Percentiles rank a stretch among this genome's conserved stretches.
phyloP scores from a whole-genome alignment of 495 filamentous ascomycete genomes.

The Ascobolus immersus region DNA sequence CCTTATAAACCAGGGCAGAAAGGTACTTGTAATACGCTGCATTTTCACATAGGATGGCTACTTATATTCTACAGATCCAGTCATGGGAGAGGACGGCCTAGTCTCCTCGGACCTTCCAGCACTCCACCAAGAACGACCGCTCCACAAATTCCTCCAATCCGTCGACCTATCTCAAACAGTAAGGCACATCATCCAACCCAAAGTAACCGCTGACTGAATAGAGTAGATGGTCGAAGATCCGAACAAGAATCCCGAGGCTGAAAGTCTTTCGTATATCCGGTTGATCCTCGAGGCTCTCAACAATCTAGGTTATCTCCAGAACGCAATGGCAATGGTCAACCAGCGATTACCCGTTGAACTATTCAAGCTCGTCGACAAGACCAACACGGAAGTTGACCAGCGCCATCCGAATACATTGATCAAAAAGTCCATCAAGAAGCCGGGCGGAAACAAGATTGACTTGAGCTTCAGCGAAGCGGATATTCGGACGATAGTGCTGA shows the following conservation, averaged over 20 bases:
- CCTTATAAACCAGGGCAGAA: slow-evolving; percentile 22
- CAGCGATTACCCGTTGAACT: slow-evolving; percentile 84
- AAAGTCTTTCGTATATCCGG: slow-evolving; percentile 79
- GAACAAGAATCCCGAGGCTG: slow-evolving; percentile 76
- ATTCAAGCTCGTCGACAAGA: slow-evolving; percentile 80
- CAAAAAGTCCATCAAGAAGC: slow-evolving; percentile 2
- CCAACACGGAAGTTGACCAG: slow-evolving; percentile 75
- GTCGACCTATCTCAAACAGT: slow-evolving; percentile 37
- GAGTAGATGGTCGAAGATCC: slow-evolving; percentile 50
- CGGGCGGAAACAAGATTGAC: slow-evolving; percentile 31
- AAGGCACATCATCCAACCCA: slow-evolving; percentile 1
- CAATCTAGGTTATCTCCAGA: slow-evolving; percentile 59
- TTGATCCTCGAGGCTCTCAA: slow-evolving; percentile 72
- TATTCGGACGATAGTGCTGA: slow-evolving; percentile 52
- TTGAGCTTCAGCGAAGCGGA: slow-evolving; percentile 41
- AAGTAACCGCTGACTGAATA: slow-evolving; percentile 3
- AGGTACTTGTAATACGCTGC: neutral
- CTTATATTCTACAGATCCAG: neutral
- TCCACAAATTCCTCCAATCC: slow-evolving; percentile 56
- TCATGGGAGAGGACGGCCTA: too few species aligned
- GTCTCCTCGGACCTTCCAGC: too few species aligned
- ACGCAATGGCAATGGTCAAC: slow-evolving; percentile 69
- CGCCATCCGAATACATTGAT: slow-evolving; percentile 53
- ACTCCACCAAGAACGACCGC: slow-evolving; percentile 31
- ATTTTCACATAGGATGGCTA: neutral